Conservation (phyloP, 1,284 basidiomycete species). For the Veloboletus limbatus region DNA sequence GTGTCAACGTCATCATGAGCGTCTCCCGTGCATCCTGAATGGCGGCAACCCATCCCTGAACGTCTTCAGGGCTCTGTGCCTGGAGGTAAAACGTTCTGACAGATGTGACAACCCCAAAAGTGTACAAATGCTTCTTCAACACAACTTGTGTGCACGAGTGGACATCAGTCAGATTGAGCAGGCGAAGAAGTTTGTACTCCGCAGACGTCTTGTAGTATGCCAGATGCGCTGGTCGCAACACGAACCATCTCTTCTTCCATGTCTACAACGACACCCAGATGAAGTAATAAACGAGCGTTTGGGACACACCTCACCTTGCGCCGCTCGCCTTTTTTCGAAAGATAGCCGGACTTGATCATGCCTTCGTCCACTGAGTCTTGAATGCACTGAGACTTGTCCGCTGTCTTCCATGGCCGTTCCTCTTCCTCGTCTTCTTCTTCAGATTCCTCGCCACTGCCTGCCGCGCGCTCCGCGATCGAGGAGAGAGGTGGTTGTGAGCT, state of each 20-base stretch:
- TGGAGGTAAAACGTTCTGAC: slow-evolving; percentile 93
- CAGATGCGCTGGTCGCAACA: slow-evolving; percentile 85
- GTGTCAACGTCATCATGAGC: slow-evolving; percentile 58
- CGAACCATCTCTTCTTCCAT: slow-evolving; percentile 99
- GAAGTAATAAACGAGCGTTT: slow-evolving; percentile 8
- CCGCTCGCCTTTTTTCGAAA: slow-evolving; percentile 95
- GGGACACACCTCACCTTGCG: slow-evolving; percentile 74
- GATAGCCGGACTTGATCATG: slow-evolving; percentile 86
- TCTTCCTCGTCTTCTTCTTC: slow-evolving; percentile 72
- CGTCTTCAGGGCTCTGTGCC: slow-evolving; percentile 69
- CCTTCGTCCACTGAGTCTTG: slow-evolving; percentile 61
- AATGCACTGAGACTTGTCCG: slow-evolving; percentile 40
- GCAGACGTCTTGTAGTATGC: slow-evolving; percentile 96
- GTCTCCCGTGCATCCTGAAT: slow-evolving; percentile 77
- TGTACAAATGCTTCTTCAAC: slow-evolving; percentile 87
- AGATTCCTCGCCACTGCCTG: slow-evolving; percentile 65
- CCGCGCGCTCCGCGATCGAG: slow-evolving; percentile 71
- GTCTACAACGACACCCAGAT: slow-evolving; percentile 50
- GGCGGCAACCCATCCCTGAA: slow-evolving; percentile 80
- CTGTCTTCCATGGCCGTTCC: slow-evolving; percentile 60
- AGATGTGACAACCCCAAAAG: slow-evolving; percentile 91
- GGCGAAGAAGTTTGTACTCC: slow-evolving; percentile 89
- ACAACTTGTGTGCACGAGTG: slow-evolving; percentile 88
- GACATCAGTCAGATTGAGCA: slow-evolving; percentile 86
- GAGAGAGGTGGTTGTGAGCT: slow-evolving; percentile 56